These are phyloP conservation scores for Fraxinus quadrangulata DNA, from an alignment of 257 asterid genomes.

Conservation along the genomic window DNA sequence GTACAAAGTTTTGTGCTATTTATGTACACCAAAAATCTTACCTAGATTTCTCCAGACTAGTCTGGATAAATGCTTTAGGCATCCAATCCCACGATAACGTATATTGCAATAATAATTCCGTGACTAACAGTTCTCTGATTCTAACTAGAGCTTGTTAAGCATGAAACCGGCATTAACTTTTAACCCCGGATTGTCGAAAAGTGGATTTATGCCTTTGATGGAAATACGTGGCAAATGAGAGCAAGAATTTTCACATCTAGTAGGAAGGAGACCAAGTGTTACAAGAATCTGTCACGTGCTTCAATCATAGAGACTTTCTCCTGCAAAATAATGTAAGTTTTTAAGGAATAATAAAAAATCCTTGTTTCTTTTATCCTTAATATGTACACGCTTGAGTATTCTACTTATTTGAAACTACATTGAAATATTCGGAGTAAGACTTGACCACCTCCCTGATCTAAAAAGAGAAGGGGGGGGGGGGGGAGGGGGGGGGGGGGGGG, in stretches of 20 bases:
- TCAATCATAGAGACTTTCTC: constrained; percentile 63
- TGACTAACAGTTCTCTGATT: background rate
- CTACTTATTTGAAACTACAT: background rate
- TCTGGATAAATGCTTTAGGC: background rate
- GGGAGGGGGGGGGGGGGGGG: too few relatives aligned
- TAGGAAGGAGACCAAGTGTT: constrained; percentile 3
- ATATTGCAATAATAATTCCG: background rate
- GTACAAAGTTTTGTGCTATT: background rate
- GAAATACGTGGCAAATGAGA: background rate
- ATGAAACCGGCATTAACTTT: background rate
- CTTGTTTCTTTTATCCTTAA: background rate
- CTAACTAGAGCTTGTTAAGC: constrained; percentile 11
- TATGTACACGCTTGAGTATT: background rate
- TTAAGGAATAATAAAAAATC: background rate
- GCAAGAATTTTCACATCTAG: background rate
- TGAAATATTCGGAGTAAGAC: too few relatives aligned
- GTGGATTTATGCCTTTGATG: background rate
- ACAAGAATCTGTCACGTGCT: constrained; percentile 40
- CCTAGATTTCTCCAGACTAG: background rate
- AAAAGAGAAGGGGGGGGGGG: background rate
- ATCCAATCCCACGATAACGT: background rate
- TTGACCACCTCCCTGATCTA: background rate
- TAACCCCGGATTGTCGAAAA: background rate
- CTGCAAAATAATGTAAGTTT: constrained; percentile 43
- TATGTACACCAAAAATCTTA: constrained; percentile 29